Evolutionary conservation across 805 yeast species (phyloP).

Genomic region (Dipodascopsis uninucleata): DNA sequence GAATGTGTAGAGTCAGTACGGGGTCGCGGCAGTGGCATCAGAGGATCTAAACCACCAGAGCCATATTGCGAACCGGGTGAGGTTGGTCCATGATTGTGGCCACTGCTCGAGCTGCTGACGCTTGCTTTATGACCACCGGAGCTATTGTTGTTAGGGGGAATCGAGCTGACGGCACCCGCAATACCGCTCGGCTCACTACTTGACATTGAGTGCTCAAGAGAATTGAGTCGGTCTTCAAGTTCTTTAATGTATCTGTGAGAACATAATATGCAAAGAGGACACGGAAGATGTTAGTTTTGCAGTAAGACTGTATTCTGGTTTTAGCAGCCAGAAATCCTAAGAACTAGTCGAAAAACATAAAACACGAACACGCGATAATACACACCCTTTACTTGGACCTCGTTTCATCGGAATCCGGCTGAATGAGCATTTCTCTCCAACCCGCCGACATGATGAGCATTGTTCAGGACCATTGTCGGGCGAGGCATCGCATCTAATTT

Average conservation of each 20-base stretch:
- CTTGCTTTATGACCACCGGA: conserved; percentile 10
- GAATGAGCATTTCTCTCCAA: conserved; percentile 52
- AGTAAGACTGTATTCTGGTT: too few relatives aligned
- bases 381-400: conserved; percentile 55
- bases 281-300: too few relatives aligned
- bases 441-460: conserved; percentile 54
- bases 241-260: conserved; percentile 27
- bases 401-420: conserved; percentile 57
- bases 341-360: conserved; percentile 3
- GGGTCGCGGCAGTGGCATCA: conserved; percentile 9
- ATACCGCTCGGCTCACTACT: background rate
- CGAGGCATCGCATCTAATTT: conserved; percentile 42
- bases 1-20: conserved; percentile 17
- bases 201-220: conserved; percentile 27
- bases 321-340: too few relatives aligned
- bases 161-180: conserved; percentile 8
- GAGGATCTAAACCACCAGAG: conserved; percentile 7
- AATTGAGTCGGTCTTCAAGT: conserved; percentile 31
- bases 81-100: conserved; percentile 9
- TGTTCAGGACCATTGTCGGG: conserved; percentile 31
- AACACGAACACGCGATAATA: conserved; percentile 1
- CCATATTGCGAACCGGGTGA: conserved; percentile 19
- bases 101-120: conserved; percentile 13
- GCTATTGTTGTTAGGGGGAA: background rate
- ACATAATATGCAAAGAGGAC: background rate